These are phyloP conservation scores for Trichoderma sp. DNA, from an alignment of 2,329 filamentous ascomycete species.

Conservation along the genomic window DNA sequence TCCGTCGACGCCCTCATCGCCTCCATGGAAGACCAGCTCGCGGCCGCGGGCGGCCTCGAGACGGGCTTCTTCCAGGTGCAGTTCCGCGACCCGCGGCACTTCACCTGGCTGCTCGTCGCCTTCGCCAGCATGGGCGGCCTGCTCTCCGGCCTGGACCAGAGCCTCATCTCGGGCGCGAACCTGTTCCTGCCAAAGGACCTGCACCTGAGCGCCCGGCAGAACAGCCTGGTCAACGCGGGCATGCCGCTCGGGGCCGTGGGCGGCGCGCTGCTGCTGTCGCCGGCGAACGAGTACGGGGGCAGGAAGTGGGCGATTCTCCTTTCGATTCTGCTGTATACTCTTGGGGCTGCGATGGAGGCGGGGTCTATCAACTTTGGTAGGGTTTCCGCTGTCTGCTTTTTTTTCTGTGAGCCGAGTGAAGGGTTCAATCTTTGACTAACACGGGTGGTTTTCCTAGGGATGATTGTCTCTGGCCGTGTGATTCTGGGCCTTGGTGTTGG, in stretches of 20 bases:
- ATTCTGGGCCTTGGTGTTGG: conserved; percentile 72
- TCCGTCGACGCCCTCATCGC: conserved; percentile 45
- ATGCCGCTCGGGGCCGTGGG: conserved; percentile 74
- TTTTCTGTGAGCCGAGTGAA: background rate
- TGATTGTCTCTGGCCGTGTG: conserved; percentile 70
- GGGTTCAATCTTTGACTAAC: background rate
- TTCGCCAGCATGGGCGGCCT: conserved; percentile 78
- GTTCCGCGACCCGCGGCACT: conserved; percentile 63
- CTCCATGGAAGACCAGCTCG: conserved; percentile 48
- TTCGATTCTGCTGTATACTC: conserved; percentile 68
- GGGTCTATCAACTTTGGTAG: conserved; percentile 65
- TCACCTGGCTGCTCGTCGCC: conserved; percentile 68
- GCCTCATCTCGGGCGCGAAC: conserved; percentile 71
- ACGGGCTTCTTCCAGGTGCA: conserved; percentile 55
- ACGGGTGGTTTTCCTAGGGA: conserved; percentile 42
- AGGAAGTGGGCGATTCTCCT: conserved; percentile 70
- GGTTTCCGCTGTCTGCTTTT: conserved; percentile 3
- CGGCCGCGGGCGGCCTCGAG: conserved; percentile 38
- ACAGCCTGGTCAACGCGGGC: conserved; percentile 68
- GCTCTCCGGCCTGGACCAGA: conserved; percentile 72
- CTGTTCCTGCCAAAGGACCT: conserved; percentile 65
- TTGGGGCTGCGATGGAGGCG: conserved; percentile 69
- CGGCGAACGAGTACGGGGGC: conserved; percentile 68
- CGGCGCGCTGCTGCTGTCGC: conserved; percentile 67
- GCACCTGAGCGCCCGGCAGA: conserved; percentile 56